Conservation (phyloP, 2,329 filamentous ascomycete species). For the Dactylellina parvicollis region DNA sequence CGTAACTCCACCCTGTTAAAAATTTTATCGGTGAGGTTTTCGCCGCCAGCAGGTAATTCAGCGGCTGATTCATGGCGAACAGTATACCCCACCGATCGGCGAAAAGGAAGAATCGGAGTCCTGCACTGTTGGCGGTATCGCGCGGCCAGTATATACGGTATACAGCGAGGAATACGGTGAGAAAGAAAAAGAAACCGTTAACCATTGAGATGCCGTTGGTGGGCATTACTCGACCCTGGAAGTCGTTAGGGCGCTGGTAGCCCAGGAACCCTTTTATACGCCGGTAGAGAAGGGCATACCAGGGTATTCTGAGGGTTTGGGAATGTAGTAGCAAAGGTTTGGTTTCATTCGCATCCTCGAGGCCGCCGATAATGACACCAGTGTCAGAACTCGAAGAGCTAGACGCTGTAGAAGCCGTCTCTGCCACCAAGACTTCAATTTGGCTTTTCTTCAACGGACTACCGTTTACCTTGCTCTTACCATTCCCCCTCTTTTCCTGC, state of each 20-base stretch:
- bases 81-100: slow-evolving; percentile 69
- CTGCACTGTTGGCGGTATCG: slow-evolving; percentile 5
- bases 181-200: slow-evolving; percentile 34
- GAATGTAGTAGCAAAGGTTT: slow-evolving; percentile 28
- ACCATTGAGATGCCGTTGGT: slow-evolving; percentile 32
- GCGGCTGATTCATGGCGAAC: slow-evolving; percentile 65
- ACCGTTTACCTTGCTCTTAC: background rate
- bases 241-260: slow-evolving; percentile 44
- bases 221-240: slow-evolving; percentile 17
- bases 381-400: slow-evolving; percentile 16
- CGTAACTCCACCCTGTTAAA: slow-evolving; percentile 73
- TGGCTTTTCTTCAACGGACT: background rate
- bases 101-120: slow-evolving; percentile 65
- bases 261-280: slow-evolving; percentile 42
- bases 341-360: slow-evolving; percentile 20
- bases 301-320: slow-evolving; percentile 12
- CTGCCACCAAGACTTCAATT: background rate
- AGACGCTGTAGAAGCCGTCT: slow-evolving; percentile 10
- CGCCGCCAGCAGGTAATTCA: slow-evolving; percentile 71
- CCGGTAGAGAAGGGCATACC: slow-evolving; percentile 41
- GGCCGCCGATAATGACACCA: background rate
- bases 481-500: background rate
- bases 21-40: slow-evolving; percentile 73
- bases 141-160: slow-evolving; percentile 44
- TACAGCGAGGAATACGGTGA: slow-evolving; percentile 46